phyloP scores from a whole-genome alignment of 805 yeast genomes.

The Candida cerambycidarum region DNA sequence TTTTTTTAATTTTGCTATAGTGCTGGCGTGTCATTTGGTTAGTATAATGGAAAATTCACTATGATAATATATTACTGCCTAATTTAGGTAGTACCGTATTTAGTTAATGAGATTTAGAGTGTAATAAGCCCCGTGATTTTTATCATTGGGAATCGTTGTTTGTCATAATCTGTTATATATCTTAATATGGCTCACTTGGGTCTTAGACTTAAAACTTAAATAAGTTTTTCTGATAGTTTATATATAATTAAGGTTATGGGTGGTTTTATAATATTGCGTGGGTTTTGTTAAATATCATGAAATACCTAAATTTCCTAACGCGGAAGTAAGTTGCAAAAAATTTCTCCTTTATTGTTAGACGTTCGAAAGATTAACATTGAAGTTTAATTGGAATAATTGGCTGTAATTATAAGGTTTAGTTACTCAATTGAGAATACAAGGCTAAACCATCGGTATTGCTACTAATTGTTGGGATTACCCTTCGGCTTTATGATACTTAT shows the following conservation, averaged over 20 bases:
- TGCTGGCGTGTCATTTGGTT: not conserved
- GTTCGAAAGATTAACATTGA: not conserved
- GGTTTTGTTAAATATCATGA: not conserved
- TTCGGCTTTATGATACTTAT: no score
- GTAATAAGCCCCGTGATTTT: no score
- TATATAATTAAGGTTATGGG: no score
- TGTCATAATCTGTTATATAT: no score
- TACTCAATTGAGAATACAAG: no score
- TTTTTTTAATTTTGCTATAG: not conserved
- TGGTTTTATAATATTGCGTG: not conserved
- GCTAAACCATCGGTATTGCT: no score
- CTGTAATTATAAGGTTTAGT: no score
- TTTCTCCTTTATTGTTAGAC: not conserved
- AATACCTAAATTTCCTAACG: conserved; percentile 6
- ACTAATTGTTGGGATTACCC: no score
- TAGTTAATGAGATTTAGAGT: not conserved
- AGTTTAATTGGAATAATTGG: not conserved
- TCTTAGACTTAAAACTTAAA: no score
- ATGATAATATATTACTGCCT: not conserved
- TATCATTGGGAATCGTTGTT: no score
- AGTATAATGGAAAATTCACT: not conserved
- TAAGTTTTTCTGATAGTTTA: no score
- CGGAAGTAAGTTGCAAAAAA: conserved; percentile 4
- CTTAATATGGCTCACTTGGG: no score
- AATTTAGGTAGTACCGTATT: not conserved